These are phyloP conservation scores for Citrus unshiu DNA, from an alignment of 345 rosid genomes.

Conservation along the genomic window DNA sequence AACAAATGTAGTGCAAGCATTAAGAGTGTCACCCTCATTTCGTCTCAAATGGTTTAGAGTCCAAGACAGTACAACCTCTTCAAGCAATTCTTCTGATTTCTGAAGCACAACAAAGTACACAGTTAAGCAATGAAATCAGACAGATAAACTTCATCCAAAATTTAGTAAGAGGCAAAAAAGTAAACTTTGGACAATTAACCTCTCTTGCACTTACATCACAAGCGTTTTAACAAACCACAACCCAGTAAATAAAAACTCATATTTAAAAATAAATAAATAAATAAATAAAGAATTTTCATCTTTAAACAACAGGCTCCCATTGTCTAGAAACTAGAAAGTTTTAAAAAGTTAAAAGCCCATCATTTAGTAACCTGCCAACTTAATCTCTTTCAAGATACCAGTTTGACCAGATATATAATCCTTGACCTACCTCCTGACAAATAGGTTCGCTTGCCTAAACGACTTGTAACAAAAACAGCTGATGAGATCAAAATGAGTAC, in stretches of 20 bases:
- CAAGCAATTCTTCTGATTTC: slow-evolving; percentile 94
- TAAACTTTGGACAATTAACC: not conserved
- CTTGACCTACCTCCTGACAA: not conserved
- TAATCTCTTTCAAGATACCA: not conserved
- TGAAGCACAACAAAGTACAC: slow-evolving; percentile 34
- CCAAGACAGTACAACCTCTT: slow-evolving; percentile 82
- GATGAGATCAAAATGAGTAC: slow-evolving; percentile 24
- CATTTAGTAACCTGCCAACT: not conserved
- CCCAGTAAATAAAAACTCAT: not conserved
- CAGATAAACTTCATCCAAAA: not conserved
- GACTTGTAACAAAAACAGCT: not conserved
- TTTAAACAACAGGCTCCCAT: not conserved
- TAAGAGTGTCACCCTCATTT: slow-evolving; percentile 26
- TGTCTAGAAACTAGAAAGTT: not conserved
- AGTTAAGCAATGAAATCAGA: slow-evolving; percentile 14
- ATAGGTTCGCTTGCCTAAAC: not conserved
- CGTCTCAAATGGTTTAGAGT: slow-evolving; percentile 67
- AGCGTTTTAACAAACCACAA: not conserved
- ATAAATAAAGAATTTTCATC: not conserved
- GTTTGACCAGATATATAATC: not conserved
- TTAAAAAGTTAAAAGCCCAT: not conserved
- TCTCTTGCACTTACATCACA: not conserved
- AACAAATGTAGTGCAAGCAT: slow-evolving; percentile 65
- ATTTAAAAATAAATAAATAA: not conserved
- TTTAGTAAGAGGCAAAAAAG: not conserved